phyloP scores from a whole-genome alignment of 352 stramenopile genomes.

The Globisporangium viniferum region DNA sequence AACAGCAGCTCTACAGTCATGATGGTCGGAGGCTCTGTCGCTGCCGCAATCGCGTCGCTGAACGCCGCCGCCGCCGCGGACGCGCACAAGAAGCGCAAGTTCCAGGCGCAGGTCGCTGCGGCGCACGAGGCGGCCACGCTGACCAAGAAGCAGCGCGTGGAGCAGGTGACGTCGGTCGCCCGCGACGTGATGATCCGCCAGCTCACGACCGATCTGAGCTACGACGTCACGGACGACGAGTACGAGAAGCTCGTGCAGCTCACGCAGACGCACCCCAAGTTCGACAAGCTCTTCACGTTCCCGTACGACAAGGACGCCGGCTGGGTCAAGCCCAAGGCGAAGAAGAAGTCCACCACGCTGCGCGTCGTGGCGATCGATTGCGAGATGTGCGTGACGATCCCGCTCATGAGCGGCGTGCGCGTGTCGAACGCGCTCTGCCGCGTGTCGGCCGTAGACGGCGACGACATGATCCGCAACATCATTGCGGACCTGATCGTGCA shows the following conservation, averaged over 20 bases:
- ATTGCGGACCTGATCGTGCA: slow-evolving; percentile 82
- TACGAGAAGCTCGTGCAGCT: slow-evolving; percentile 72
- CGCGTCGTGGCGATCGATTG: slow-evolving; percentile 82
- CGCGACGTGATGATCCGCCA: slow-evolving; percentile 72
- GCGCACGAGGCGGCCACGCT: neutral
- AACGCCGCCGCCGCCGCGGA: neutral
- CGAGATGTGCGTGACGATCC: slow-evolving; percentile 80
- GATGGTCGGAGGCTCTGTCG: slow-evolving; percentile 3
- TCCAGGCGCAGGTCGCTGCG: neutral
- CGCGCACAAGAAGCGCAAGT: slow-evolving; percentile 14
- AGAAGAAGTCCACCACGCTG: slow-evolving; percentile 57
- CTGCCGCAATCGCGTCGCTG: slow-evolving; percentile 1
- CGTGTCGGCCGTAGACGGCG: slow-evolving; percentile 77
- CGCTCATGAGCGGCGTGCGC: slow-evolving; percentile 21
- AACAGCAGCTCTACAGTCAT: neutral
- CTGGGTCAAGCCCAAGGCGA: slow-evolving; percentile 63
- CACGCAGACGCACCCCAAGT: slow-evolving; percentile 55
- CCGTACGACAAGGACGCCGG: slow-evolving; percentile 27
- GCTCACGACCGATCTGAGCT: slow-evolving; percentile 52
- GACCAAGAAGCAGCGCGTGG: slow-evolving; percentile 66
- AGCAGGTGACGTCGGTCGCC: slow-evolving; percentile 52
- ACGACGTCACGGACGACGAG: slow-evolving; percentile 50
- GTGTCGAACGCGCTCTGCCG: slow-evolving; percentile 68
- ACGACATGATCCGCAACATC: slow-evolving; percentile 71
- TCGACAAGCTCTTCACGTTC: slow-evolving; percentile 59